Percentiles rank a stretch among this genome's conserved stretches.
These are phyloP conservation scores for Orbilia blumenaviensis DNA, from an alignment of 2,329 filamentous ascomycete species.

Conservation along the genomic window DNA sequence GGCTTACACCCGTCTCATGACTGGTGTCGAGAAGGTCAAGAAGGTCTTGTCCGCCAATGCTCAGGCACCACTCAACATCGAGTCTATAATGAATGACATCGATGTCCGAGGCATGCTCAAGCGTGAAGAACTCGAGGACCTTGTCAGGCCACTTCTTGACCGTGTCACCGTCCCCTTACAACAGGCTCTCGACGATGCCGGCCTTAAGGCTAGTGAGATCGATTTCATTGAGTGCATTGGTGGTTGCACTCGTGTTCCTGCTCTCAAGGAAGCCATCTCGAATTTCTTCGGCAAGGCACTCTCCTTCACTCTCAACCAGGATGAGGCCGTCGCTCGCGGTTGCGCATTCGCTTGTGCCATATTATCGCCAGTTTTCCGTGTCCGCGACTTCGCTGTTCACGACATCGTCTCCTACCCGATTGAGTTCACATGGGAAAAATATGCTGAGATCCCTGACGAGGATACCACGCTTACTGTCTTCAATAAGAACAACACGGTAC, in stretches of 20 bases:
- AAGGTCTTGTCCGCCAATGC: slow-evolving; percentile 97
- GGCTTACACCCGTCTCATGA: slow-evolving; percentile 83
- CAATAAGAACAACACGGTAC: slow-evolving; percentile 95
- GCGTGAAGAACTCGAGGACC: slow-evolving; percentile 89
- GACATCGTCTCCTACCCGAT: slow-evolving; percentile 98
- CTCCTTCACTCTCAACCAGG: slow-evolving; percentile 97
- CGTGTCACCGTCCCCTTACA: slow-evolving; percentile 79
- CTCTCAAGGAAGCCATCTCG: slow-evolving; percentile 88
- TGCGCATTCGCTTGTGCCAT: slow-evolving; percentile 98
- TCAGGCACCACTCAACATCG: slow-evolving; percentile 90
- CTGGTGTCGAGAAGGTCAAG: slow-evolving; percentile 96
- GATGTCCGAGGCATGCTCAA: slow-evolving; percentile 90
- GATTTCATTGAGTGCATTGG: slow-evolving; percentile 93
- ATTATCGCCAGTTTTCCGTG: slow-evolving; percentile 95
- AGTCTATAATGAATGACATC: slow-evolving; percentile 97
- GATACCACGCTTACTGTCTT: slow-evolving; percentile 97
- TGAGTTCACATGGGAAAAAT: slow-evolving; percentile 99
- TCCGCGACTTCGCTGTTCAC: slow-evolving; percentile 96
- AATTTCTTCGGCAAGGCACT: slow-evolving; percentile 90
- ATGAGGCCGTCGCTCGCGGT: slow-evolving; percentile 94
- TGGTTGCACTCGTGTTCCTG: slow-evolving; percentile 90
- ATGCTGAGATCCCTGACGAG: slow-evolving; percentile 96
- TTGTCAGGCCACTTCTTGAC: slow-evolving; percentile 83
- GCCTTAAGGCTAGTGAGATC: slow-evolving; percentile 89
- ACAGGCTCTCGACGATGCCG: slow-evolving; percentile 92